Percentiles rank a stretch among this genome's conserved stretches.
Evolutionary conservation across 345 rosid species (phyloP).

Genomic region (Arabis hirsuta): DNA sequence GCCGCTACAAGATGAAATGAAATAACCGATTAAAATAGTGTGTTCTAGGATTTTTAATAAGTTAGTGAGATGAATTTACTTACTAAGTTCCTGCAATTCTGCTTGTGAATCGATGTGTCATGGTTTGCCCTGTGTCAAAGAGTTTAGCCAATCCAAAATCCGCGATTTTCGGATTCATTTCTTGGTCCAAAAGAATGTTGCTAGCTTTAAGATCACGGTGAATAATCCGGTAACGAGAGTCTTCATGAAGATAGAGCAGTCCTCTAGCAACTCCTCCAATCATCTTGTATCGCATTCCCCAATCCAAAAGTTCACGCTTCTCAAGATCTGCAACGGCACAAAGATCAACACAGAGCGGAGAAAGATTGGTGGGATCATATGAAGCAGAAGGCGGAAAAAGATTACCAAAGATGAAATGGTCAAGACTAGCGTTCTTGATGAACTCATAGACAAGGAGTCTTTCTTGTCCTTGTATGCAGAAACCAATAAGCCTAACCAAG

Average conservation of each 20-base stretch:
- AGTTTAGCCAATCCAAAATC: conserved; percentile 67
- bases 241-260: conserved; percentile 51
- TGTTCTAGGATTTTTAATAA: not conserved
- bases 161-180: conserved; percentile 63
- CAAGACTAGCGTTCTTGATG: conserved; percentile 53
- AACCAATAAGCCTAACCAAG: conserved; percentile 50
- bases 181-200: conserved; percentile 52
- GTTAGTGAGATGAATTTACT: conserved; percentile 9
- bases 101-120: conserved; percentile 45
- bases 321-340: conserved; percentile 17
- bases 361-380: not conserved
- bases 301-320: conserved; percentile 38
- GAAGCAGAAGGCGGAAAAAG: not conserved
- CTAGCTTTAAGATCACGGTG: conserved; percentile 69
- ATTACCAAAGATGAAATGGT: conserved; percentile 48
- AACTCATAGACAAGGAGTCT: conserved; percentile 55
- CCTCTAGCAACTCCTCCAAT: conserved; percentile 44
- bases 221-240: conserved; percentile 56
- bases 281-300: conserved; percentile 40
- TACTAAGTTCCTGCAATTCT: conserved; percentile 60
- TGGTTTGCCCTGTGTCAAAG: conserved; percentile 43
- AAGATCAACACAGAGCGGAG: not conserved
- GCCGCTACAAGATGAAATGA: conserved; percentile 25
- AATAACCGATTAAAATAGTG: not conserved
- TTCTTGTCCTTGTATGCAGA: conserved; percentile 48